A percentile compares a stretch with the other conserved stretches of the same genome.
Evolutionary conservation across 2,329 filamentous ascomycete genomes (phyloP).

Genomic region (Immersiporthe knoxdaviesiana): DNA sequence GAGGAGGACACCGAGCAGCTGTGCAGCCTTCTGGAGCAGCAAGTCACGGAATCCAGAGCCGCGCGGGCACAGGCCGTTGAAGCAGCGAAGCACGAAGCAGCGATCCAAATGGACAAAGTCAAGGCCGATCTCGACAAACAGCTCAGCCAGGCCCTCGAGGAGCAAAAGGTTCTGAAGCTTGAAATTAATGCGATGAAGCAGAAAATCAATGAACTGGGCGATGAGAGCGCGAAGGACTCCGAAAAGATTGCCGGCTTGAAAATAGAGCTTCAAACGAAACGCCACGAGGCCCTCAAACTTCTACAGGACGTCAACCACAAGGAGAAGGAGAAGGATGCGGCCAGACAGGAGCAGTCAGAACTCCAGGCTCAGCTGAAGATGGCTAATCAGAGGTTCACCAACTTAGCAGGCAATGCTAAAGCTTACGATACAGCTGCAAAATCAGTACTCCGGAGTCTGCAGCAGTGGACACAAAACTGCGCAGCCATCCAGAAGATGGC

Average conservation of each 20-base stretch:
- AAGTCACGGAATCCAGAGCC: slow-evolving; percentile 28
- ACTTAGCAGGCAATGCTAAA: slow-evolving; percentile 17
- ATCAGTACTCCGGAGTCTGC: slow-evolving; percentile 16
- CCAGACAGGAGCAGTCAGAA: neutral
- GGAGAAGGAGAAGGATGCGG: neutral
- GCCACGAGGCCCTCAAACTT: neutral
- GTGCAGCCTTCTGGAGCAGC: slow-evolving; percentile 30
- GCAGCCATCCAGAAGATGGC: slow-evolving; percentile 6
- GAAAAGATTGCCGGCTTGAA: slow-evolving; percentile 20
- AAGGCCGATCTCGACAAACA: slow-evolving; percentile 35
- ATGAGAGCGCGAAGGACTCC: slow-evolving; percentile 14
- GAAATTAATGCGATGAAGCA: slow-evolving; percentile 37
- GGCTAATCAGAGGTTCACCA: slow-evolving; percentile 17
- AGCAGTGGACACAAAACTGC: slow-evolving; percentile 17
- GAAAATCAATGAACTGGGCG: slow-evolving; percentile 30
- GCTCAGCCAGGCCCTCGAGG: slow-evolving; percentile 33
- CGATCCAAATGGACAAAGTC: slow-evolving; percentile 35
- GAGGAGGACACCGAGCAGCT: slow-evolving; percentile 29
- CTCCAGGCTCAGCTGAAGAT: slow-evolving; percentile 13
- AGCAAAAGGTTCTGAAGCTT: slow-evolving; percentile 33
- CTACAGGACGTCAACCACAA: slow-evolving; percentile 6
- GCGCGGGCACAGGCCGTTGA: slow-evolving; percentile 35
- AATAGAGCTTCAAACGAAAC: slow-evolving; percentile 16
- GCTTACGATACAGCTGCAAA: slow-evolving; percentile 18
- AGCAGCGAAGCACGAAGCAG: slow-evolving; percentile 39